Conservation (phyloP, 2,329 filamentous ascomycete genomes). For the Aureobasidium uvarum region DNA sequence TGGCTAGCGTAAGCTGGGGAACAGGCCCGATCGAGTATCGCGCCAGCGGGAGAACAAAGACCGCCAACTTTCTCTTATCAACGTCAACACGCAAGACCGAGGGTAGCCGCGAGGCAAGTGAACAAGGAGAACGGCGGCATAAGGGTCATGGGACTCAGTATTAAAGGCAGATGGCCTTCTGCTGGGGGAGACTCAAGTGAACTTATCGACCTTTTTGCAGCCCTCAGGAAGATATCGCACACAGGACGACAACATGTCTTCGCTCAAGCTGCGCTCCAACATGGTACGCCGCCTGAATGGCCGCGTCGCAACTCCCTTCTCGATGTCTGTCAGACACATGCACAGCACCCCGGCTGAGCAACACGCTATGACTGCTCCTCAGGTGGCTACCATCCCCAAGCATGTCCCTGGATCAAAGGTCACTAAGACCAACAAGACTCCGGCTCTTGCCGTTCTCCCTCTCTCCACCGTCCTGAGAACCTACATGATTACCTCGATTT, state of each 20-base stretch:
- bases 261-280: slow-evolving; percentile 22
- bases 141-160: not conserved
- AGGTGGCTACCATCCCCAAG: slow-evolving; percentile 9
- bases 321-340: slow-evolving; percentile 24
- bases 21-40: not conserved
- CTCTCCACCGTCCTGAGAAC: slow-evolving; percentile 66
- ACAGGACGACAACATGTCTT: slow-evolving; percentile 11
- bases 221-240: not conserved
- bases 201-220: slow-evolving; percentile 12
- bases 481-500: slow-evolving; percentile 66
- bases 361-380: slow-evolving; percentile 17
- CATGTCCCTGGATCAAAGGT: slow-evolving; percentile 15
- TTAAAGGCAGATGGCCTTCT: slow-evolving; percentile 22
- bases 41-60: slow-evolving; percentile 1
- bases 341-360: slow-evolving; percentile 21
- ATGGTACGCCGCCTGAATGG: slow-evolving; percentile 22
- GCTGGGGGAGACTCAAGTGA: slow-evolving; percentile 4
- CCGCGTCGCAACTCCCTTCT: slow-evolving; percentile 19
- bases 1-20: slow-evolving; percentile 4
- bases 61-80: slow-evolving; percentile 20
- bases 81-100: slow-evolving; percentile 21
- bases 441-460: slow-evolving; percentile 64
- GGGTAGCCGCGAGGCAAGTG: slow-evolving; percentile 17
- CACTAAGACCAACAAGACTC: slow-evolving; percentile 22
- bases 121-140: slow-evolving; percentile 12